Evolutionary conservation across 768 basidiomycete species (phyloP).

Genomic region (Leucosporidium yakuticum): DNA sequence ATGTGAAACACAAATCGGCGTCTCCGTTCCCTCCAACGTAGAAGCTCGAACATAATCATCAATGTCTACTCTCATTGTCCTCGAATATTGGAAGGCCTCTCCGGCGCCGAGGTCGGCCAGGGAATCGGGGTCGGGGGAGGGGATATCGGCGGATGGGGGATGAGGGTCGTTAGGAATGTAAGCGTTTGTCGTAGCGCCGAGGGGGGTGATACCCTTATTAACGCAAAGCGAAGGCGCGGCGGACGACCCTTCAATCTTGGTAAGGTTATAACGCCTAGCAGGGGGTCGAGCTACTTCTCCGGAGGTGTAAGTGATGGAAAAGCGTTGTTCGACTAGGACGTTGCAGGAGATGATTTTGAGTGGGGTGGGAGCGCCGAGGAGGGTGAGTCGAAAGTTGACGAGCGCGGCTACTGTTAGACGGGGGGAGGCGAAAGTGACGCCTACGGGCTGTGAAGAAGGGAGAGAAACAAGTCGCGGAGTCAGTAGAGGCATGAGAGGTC

Average conservation of each 20-base stretch:
- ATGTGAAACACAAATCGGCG: conserved; percentile 23
- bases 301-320: conserved; percentile 7
- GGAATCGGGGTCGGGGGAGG: conserved; percentile 4
- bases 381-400: conserved; percentile 17
- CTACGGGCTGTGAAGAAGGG: conserved; percentile 14
- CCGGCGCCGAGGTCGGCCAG: neutral
- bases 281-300: too few relatives aligned
- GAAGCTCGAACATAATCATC: conserved; percentile 23
- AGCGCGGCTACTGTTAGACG: conserved; percentile 26
- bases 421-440: conserved; percentile 19
- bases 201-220: too few relatives aligned
- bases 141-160: neutral
- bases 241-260: neutral
- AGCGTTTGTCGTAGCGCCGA: too few relatives aligned
- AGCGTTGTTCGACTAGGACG: conserved; percentile 10
- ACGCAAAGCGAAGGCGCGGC: conserved; percentile 7
- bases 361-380: conserved; percentile 8
- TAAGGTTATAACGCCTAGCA: too few relatives aligned
- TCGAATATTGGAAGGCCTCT: conserved; percentile 12
- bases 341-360: conserved; percentile 19
- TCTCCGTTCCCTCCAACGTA: conserved; percentile 17
- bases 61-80: conserved; percentile 15
- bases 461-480: neutral
- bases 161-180: neutral
- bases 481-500: neutral